Base-by-base conservation (phyloP, 2,329 filamentous ascomycete genomes). In the Botrytis sinoallii region DNA sequence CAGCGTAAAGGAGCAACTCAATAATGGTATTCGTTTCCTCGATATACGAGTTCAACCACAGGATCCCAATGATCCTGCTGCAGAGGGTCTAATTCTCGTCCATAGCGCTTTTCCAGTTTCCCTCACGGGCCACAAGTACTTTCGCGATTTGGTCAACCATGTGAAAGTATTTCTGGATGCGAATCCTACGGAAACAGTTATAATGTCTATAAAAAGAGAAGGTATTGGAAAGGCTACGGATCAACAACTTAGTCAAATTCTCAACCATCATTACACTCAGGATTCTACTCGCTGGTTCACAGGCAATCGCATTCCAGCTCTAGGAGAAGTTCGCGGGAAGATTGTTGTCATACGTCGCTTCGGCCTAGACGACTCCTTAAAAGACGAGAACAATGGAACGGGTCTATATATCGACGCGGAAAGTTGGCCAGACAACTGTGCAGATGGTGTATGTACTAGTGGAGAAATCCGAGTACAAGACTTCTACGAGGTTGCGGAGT, bases 11-110 rank as follows among this genome's bases (percentile, higher is more conserved):
- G 89, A 91, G 71, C 96, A 99, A 83, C 89, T 99, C 42, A 86
- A 90, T 73, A 95, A 97, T 81, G 96, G 96, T 42, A 92, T 98
- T 64, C 93, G 96, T 70, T 98, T 98, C 86, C 90, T 99, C 77
- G 96, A 99, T 81, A 89, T 99, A 75, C 91, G 96, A 70, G 92
- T 98, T 1, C 91, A 92, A 78, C 89, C 90, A 2, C 85, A 87
- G 44, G 85, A 85, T 70, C 86, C 89, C 1, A 84, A 87, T 2
- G 86, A 92, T 71, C 81, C 84, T 0, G 85, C 86, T 75, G 88
- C 89, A 76, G 90, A 93, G 80, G 87, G 89, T 59, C 87, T 98
- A 25, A 85, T 91, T 71, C 92, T 99, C 44, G 95, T 98, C 7
- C 96, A 99, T 84, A 91, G 92, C 79, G 93, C 90, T 38, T 98